A percentile compares a stretch with the other conserved stretches of the same genome.
These are phyloP conservation scores for Salvia splendens DNA, from an alignment of 257 asterid genomes.

Conservation along the genomic window DNA sequence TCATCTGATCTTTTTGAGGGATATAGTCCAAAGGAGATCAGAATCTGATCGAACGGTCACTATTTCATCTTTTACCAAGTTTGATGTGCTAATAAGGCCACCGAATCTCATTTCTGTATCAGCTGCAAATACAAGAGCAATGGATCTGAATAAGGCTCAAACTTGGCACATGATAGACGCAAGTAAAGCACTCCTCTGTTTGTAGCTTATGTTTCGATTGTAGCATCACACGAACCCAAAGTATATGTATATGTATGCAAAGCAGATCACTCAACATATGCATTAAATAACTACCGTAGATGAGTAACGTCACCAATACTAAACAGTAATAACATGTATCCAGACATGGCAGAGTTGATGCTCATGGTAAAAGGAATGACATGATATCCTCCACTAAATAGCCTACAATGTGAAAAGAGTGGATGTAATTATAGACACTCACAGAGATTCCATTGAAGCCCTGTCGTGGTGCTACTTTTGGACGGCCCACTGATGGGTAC, in stretches of 20 bases:
- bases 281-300: neutral
- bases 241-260: neutral
- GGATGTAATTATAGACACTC: constrained; percentile 35
- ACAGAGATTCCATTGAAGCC: constrained; percentile 92
- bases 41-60: constrained; percentile 79
- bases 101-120: constrained; percentile 82
- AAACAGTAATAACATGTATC: neutral
- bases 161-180: neutral
- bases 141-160: constrained; percentile 23
- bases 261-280: neutral
- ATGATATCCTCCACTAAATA: neutral
- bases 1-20: constrained; percentile 52
- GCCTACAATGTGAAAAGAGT: neutral
- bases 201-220: neutral
- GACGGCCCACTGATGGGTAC: constrained; percentile 71
- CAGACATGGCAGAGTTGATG: neutral
- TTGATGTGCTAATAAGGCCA: constrained; percentile 84
- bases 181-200: neutral
- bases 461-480: constrained; percentile 67
- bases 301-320: neutral
- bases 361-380: neutral
- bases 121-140: constrained; percentile 45
- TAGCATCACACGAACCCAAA: neutral
- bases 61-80: constrained; percentile 54
- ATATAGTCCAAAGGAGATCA: constrained; percentile 89